A percentile compares a stretch with the other conserved stretches of the same genome.
These are phyloP conservation scores for Fusarium kyushuense DNA, from an alignment of 2,329 filamentous ascomycete genomes.

Conservation along the genomic window DNA sequence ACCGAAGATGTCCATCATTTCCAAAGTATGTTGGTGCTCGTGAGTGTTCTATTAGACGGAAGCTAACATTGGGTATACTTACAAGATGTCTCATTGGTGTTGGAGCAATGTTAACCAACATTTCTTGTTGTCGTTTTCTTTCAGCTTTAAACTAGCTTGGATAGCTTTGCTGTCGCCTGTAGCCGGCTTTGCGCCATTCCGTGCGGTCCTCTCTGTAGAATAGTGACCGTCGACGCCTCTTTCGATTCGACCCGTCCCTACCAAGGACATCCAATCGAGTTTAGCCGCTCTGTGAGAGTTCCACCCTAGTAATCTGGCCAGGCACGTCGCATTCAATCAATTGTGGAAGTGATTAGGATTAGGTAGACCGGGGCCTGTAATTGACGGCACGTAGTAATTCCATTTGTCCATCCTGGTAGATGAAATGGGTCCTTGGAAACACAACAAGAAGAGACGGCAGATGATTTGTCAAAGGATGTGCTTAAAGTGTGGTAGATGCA, in stretches of 20 bases:
- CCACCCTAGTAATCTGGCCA: conserved; percentile 1
- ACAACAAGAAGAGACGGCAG: conserved; percentile 24
- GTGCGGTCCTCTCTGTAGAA: background rate
- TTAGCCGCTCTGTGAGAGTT: conserved; percentile 19
- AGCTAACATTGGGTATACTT: background rate
- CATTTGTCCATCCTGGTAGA: conserved; percentile 22
- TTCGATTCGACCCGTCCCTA: conserved; percentile 41
- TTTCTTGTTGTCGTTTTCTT: background rate
- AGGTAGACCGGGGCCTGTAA: conserved; percentile 21
- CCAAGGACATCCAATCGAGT: conserved; percentile 30
- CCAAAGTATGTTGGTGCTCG: background rate
- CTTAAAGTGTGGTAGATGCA: conserved; percentile 31
- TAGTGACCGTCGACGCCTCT: conserved; percentile 29
- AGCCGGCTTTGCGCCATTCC: conserved; percentile 28
- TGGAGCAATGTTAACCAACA: conserved; percentile 22
- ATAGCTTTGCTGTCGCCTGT: conserved; percentile 22
- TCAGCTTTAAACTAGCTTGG: conserved; percentile 19
- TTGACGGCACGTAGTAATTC: conserved; percentile 18
- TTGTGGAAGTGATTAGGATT: conserved; percentile 33
- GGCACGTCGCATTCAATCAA: conserved; percentile 20
- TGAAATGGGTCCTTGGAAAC: conserved; percentile 20
- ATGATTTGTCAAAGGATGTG: conserved; percentile 39
- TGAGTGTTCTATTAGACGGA: conserved; percentile 8
- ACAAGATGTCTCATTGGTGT: background rate
- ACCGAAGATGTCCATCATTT: conserved; percentile 6